Evolutionary conservation across 345 rosid genomes (phyloP).

Genomic region (Eucalyptus erythrocorys): DNA sequence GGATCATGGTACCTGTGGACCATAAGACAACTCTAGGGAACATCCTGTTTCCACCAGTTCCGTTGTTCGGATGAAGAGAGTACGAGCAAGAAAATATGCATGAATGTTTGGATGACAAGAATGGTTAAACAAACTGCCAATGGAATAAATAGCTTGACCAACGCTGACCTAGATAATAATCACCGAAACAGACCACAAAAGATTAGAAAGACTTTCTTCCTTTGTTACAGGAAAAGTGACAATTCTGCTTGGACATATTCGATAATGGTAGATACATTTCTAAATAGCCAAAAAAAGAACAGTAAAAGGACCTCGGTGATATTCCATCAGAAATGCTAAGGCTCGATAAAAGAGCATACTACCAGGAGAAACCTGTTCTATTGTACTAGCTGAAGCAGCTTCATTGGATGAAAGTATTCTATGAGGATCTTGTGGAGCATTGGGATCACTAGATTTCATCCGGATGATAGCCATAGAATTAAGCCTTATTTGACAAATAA

Average conservation of each 20-base stretch:
- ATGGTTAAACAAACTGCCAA: slow-evolving; percentile 82
- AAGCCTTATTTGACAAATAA: slow-evolving; percentile 69
- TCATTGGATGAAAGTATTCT: slow-evolving; percentile 11
- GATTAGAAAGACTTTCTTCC: neutral
- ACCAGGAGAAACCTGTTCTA: slow-evolving; percentile 59
- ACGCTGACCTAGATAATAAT: slow-evolving; percentile 14
- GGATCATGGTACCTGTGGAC: slow-evolving; percentile 51
- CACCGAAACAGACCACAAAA: slow-evolving; percentile 22
- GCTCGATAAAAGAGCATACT: neutral
- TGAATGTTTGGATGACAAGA: slow-evolving; percentile 86
- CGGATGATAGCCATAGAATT: slow-evolving; percentile 68
- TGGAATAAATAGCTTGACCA: slow-evolving; percentile 67
- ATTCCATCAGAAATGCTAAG: neutral
- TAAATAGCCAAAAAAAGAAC: neutral
- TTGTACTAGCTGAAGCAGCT: slow-evolving; percentile 25
- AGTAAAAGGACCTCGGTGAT: neutral
- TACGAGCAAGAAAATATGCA: slow-evolving; percentile 75
- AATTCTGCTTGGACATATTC: neutral
- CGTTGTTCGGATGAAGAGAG: slow-evolving; percentile 47
- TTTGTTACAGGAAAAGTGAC: neutral
- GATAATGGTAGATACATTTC: neutral
- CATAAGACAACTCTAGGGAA: slow-evolving; percentile 80
- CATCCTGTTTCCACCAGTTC: slow-evolving; percentile 44
- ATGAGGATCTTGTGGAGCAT: slow-evolving; percentile 14
- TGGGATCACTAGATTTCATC: slow-evolving; percentile 41